A percentile compares a stretch with the other conserved stretches of the same genome.
These are phyloP conservation scores for Talaromyces proteolyticus DNA, from an alignment of 495 filamentous ascomycete genomes.

Conservation along the genomic window DNA sequence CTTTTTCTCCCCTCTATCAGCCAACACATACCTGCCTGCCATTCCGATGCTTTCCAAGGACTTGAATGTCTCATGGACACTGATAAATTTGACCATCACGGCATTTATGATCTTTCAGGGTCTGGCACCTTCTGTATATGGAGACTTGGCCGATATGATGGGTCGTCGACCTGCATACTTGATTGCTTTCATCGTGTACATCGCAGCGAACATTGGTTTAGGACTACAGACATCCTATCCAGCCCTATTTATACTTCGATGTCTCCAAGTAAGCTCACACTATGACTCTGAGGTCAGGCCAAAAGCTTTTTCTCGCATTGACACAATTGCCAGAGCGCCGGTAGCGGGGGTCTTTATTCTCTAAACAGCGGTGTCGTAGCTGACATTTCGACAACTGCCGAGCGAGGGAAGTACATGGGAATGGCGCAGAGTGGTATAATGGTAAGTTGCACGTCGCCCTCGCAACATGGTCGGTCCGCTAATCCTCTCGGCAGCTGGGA, in stretches of 20 bases:
- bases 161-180: slow-evolving; percentile 58
- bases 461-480: neutral
- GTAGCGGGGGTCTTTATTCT: neutral
- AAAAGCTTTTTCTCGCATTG: neutral
- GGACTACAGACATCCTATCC: slow-evolving; percentile 55
- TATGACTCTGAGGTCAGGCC: neutral
- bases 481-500: neutral
- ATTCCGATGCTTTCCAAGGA: slow-evolving; percentile 26
- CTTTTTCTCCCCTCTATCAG: slow-evolving; percentile 35
- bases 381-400: slow-evolving; percentile 52
- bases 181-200: slow-evolving; percentile 51
- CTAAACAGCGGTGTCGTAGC: slow-evolving; percentile 40
- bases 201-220: slow-evolving; percentile 58
- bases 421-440: slow-evolving; percentile 18
- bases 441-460: slow-evolving; percentile 3
- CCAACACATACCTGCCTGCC: slow-evolving; percentile 38
- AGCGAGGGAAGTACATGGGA: slow-evolving; percentile 57
- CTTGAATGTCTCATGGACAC: slow-evolving; percentile 27
- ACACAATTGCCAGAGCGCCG: neutral
- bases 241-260: slow-evolving; percentile 54
- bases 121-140: slow-evolving; percentile 51
- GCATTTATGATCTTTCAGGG: slow-evolving; percentile 63
- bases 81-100: slow-evolving; percentile 47
- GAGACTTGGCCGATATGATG: slow-evolving; percentile 52
- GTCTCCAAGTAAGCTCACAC: slow-evolving; percentile 37